phyloP scores from a whole-genome alignment of 441 rosid genomes.

The Gossypium trilobum region DNA sequence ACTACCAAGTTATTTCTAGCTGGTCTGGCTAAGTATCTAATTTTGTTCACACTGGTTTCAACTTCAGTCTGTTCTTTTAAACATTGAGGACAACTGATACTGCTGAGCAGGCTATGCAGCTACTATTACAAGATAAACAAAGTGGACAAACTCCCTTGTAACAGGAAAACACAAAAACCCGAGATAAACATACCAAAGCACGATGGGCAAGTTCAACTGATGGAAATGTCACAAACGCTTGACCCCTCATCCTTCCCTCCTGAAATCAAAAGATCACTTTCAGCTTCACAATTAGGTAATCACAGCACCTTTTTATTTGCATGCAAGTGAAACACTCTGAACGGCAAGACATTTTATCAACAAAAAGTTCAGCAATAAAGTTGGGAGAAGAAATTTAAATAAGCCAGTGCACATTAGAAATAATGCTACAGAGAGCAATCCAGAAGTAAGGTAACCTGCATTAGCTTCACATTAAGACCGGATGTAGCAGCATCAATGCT shows the following conservation, averaged over 20 bases:
- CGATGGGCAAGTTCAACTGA: conserved; percentile 73
- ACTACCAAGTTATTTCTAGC: neutral
- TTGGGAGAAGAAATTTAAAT: neutral
- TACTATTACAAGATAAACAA: neutral
- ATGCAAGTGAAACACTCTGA: neutral
- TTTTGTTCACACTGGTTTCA: neutral
- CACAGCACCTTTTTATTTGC: neutral
- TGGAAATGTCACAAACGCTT: conserved; percentile 91
- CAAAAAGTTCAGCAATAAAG: neutral
- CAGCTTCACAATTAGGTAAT: conserved; percentile 8
- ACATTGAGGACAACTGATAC: neutral
- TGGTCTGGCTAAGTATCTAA: neutral
- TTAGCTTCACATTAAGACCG: conserved; percentile 61
- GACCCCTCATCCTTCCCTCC: conserved; percentile 99
- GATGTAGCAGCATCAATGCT: conserved; percentile 57
- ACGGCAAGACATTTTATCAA: neutral
- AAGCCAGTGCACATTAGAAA: neutral
- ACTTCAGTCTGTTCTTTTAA: neutral
- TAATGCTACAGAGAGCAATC: neutral
- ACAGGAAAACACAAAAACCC: neutral
- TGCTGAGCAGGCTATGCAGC: neutral
- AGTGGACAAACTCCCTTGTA: neutral
- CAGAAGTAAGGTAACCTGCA: conserved; percentile 53
- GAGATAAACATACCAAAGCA: conserved; percentile 55
- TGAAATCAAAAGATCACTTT: conserved; percentile 24